phyloP scores from a whole-genome alignment of 179 eudicot genomes.

The Silene noctiflora region DNA sequence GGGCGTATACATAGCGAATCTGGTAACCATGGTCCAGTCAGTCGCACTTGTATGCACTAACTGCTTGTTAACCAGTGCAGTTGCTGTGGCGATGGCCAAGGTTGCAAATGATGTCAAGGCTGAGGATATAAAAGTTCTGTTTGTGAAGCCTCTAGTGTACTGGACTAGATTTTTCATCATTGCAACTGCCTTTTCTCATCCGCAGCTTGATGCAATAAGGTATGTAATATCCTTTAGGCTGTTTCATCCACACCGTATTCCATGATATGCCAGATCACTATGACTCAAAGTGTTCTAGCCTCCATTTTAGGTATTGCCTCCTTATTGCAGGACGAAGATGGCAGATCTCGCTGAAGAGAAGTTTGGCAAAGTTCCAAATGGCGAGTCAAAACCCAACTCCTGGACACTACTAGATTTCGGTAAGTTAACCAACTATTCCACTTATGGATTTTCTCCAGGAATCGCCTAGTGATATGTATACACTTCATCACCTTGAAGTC shows the following conservation, averaged over 20 bases:
- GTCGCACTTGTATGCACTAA: conserved; percentile 15
- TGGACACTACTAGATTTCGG: conserved; percentile 96
- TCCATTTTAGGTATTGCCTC: conserved; percentile 5
- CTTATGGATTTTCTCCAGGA: background rate
- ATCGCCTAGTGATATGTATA: background rate
- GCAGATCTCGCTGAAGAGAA: conserved; percentile 76
- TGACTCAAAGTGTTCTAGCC: conserved; percentile 3
- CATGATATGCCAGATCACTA: background rate
- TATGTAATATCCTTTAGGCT: conserved; percentile 21
- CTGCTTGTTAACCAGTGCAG: conserved; percentile 41
- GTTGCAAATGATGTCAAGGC: conserved; percentile 92
- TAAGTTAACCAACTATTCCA: conserved; percentile 24
- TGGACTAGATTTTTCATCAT: conserved; percentile 98
- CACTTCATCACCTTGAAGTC: background rate
- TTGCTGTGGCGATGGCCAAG: conserved; percentile 90
- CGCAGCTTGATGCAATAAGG: conserved; percentile 89
- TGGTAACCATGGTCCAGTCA: too few species aligned
- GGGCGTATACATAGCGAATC: too few species aligned
- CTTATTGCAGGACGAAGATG: conserved; percentile 56
- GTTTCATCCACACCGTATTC: background rate
- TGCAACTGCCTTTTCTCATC: conserved; percentile 87
- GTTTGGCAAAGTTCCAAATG: conserved; percentile 63
- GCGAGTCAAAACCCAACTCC: conserved; percentile 82
- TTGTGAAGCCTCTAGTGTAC: conserved; percentile 93
- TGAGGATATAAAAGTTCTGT: conserved; percentile 75